Percentiles rank a stretch among this genome's conserved stretches.
phyloP scores from a whole-genome alignment of 805 yeast genomes.

The Candida takata region DNA sequence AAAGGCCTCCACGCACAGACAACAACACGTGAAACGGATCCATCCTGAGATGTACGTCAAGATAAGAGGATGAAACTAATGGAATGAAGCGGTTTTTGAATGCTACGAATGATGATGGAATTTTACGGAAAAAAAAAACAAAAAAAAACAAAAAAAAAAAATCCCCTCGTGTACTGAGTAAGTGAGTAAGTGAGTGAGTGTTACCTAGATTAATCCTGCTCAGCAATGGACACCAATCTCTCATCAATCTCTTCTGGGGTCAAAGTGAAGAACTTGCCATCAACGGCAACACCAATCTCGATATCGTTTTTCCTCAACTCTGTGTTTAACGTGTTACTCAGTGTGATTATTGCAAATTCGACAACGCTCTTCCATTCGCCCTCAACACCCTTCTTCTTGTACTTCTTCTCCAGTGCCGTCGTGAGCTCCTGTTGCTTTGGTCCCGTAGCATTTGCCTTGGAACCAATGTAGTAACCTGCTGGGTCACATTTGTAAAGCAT shows the following conservation, averaged over 20 bases:
- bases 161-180: no score
- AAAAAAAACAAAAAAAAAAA: no score
- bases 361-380: constrained; percentile 89
- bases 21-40: constrained; percentile 39
- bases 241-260: constrained; percentile 89
- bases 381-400: constrained; percentile 69
- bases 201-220: constrained; percentile 85
- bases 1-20: constrained; percentile 39
- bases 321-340: constrained; percentile 81
- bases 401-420: constrained; percentile 83
- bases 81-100: background rate
- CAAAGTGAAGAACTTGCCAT: constrained; percentile 62
- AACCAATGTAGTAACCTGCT: constrained; percentile 90
- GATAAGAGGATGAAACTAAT: constrained; percentile 35
- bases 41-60: constrained; percentile 40
- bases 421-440: constrained; percentile 96
- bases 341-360: constrained; percentile 80
- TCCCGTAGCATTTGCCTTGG: constrained; percentile 90
- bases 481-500: constrained; percentile 91
- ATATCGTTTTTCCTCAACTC: constrained; percentile 92
- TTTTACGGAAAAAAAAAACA: background rate
- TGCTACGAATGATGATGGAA: no score
- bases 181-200: no score
- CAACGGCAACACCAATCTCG: constrained; percentile 85
- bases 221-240: constrained; percentile 89